Percentiles rank a stretch among this genome's conserved stretches.
phyloP scores from a whole-genome alignment of 2,329 filamentous ascomycete species.

The Podosphaera xanthii region DNA sequence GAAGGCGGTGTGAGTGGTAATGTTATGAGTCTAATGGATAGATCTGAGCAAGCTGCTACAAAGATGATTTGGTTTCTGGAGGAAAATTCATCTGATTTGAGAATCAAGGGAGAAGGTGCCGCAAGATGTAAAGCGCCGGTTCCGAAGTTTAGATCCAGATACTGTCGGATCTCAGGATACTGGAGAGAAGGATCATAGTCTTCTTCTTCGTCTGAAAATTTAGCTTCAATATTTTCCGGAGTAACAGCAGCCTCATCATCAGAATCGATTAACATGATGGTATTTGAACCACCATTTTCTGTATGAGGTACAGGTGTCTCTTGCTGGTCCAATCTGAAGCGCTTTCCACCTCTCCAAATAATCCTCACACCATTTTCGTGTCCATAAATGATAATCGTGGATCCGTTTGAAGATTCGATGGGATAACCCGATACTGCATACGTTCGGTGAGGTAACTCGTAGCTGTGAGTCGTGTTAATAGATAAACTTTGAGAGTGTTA shows the following conservation, averaged over 20 bases:
- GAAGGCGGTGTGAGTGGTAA: constrained; percentile 39
- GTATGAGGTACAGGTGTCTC: constrained; percentile 18
- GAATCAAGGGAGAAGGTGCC: constrained; percentile 26
- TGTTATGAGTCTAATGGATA: constrained; percentile 32
- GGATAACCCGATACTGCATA: constrained; percentile 39
- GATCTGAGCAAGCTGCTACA: constrained; percentile 33
- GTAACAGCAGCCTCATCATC: constrained; percentile 28
- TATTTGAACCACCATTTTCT: constrained; percentile 30
- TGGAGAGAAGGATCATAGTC: constrained; percentile 16
- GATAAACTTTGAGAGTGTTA: neutral
- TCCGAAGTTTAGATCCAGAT: constrained; percentile 35
- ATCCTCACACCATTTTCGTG: constrained; percentile 39
- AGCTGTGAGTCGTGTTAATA: constrained; percentile 20
- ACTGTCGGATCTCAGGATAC: constrained; percentile 33
- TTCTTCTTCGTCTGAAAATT: constrained; percentile 22
- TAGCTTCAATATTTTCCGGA: constrained; percentile 23
- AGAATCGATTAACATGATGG: constrained; percentile 39
- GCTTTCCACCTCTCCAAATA: constrained; percentile 37
- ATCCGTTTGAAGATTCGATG: constrained; percentile 36
- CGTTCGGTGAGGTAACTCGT: constrained; percentile 33
- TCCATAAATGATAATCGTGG: constrained; percentile 37
- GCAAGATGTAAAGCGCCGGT: constrained; percentile 32
- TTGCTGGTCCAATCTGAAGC: constrained; percentile 27
- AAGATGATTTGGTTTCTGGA: constrained; percentile 37
- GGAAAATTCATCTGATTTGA: constrained; percentile 26